phyloP scores from a whole-genome alignment of 1,139 yeast genomes.

The Tardiomyces digboiensis region DNA sequence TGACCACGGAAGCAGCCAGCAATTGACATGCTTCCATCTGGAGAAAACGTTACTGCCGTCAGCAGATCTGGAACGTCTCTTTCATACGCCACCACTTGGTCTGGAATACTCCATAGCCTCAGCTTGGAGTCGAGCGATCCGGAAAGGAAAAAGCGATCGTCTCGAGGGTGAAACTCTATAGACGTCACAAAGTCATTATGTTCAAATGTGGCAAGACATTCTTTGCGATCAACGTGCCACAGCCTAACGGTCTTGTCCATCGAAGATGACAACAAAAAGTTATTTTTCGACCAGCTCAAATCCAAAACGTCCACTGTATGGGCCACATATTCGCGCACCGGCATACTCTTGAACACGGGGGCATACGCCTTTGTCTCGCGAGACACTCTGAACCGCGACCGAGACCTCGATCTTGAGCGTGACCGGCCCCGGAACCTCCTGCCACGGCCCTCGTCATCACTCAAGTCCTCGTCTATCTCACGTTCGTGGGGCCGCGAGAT shows the following conservation, averaged over 20 bases:
- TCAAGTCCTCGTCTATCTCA: constrained; percentile 2
- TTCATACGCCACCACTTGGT: constrained; percentile 45
- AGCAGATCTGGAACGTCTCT: constrained; percentile 38
- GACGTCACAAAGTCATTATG: constrained; percentile 81
- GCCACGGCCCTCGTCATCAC: background rate
- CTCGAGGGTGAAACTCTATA: constrained; percentile 74
- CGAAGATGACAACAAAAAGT: constrained; percentile 69
- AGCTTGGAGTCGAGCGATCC: constrained; percentile 75
- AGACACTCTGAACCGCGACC: background rate
- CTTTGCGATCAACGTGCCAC: constrained; percentile 72
- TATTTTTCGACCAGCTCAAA: constrained; percentile 84
- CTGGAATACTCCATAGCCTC: constrained; percentile 82
- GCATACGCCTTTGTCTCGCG: constrained; percentile 33
- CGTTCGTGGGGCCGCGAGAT: constrained; percentile 55
- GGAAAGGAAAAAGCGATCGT: constrained; percentile 79
- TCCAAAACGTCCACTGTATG: constrained; percentile 65
- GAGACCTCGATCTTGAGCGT: background rate
- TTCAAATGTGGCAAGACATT: constrained; percentile 53
- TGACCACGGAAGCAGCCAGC: constrained; percentile 83
- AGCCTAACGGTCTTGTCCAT: constrained; percentile 78
- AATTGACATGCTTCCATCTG: constrained; percentile 55
- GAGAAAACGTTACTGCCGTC: constrained; percentile 63
- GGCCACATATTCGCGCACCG: constrained; percentile 51
- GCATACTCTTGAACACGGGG: constrained; percentile 72
- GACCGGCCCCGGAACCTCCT: background rate